Conservation (phyloP, 352 stramenopile genomes). For the Proteromonas lacertae region DNA sequence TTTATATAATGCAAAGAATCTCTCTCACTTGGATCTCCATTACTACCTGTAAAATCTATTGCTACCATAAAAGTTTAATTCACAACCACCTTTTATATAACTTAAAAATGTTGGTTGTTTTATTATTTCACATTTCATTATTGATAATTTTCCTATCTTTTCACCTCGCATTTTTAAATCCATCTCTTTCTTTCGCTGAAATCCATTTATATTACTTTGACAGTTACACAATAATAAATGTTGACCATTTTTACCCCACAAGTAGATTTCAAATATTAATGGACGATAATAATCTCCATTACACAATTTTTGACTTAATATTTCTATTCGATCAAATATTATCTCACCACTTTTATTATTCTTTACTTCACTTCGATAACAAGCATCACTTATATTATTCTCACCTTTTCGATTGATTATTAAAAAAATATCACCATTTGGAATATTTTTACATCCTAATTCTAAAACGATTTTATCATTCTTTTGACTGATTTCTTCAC, state of each 20-base stretch:
- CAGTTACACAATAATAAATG: constrained; percentile 27
- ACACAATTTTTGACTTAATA: constrained; percentile 22
- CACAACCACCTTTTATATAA: neutral
- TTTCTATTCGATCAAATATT: constrained; percentile 14
- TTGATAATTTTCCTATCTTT: neutral
- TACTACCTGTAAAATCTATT: constrained; percentile 34
- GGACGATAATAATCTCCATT: constrained; percentile 25
- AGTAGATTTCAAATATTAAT: constrained; percentile 30
- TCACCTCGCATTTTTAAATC: neutral
- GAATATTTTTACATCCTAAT: too few species aligned
- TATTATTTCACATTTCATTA: constrained; percentile 1
- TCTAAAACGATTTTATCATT: too few species aligned
- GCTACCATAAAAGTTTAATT: constrained; percentile 17
- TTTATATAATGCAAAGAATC: constrained; percentile 12
- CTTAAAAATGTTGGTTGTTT: neutral
- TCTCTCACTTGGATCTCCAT: constrained; percentile 17
- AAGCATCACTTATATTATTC: too few species aligned
- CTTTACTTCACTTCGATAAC: too few species aligned
- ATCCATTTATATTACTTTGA: constrained; percentile 18
- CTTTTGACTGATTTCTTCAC: too few species aligned
- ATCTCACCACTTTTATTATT: too few species aligned
- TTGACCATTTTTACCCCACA: constrained; percentile 26
- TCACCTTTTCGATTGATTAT: too few species aligned
- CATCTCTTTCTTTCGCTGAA: constrained; percentile 16
- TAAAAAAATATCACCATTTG: too few species aligned